A percentile compares a stretch with the other conserved stretches of the same genome.
phyloP scores from a whole-genome alignment of 352 stramenopile genomes.

The Globisporangium cystogenes region DNA sequence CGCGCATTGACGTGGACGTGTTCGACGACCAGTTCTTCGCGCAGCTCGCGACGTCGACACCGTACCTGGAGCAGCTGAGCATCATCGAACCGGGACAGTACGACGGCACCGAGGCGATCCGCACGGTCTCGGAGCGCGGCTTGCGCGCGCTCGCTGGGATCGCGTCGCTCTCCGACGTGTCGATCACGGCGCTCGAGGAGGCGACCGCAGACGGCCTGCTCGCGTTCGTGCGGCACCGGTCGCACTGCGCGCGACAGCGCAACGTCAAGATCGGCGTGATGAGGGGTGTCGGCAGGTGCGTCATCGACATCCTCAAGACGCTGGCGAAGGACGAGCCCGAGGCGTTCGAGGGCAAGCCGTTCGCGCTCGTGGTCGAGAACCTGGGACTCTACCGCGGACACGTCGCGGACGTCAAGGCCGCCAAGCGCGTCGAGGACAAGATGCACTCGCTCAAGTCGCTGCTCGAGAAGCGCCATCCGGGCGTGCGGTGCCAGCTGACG shows the following conservation, averaged over 20 bases:
- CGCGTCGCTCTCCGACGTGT: slow-evolving; percentile 32
- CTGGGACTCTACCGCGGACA: slow-evolving; percentile 24
- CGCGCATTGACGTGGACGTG: slow-evolving; percentile 30
- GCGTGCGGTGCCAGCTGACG: slow-evolving; percentile 32
- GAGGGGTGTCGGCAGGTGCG: slow-evolving; percentile 22
- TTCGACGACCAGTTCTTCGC: slow-evolving; percentile 32
- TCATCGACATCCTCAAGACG: slow-evolving; percentile 23
- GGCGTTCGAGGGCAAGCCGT: slow-evolving; percentile 16
- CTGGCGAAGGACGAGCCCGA: slow-evolving; percentile 19
- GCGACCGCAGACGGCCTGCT: slow-evolving; percentile 17
- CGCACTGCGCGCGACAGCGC: slow-evolving; percentile 25
- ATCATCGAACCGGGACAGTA: slow-evolving; percentile 30
- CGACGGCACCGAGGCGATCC: slow-evolving; percentile 22
- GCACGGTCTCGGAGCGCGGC: slow-evolving; percentile 21
- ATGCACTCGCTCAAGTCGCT: slow-evolving; percentile 13
- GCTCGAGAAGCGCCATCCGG: slow-evolving; percentile 24
- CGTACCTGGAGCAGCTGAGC: slow-evolving; percentile 28
- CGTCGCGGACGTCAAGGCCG: slow-evolving; percentile 11
- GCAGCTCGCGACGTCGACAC: slow-evolving; percentile 16
- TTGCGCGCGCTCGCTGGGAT: slow-evolving; percentile 24
- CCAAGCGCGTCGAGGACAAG: slow-evolving; percentile 22
- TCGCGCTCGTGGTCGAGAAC: slow-evolving; percentile 36
- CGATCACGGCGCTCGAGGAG: slow-evolving; percentile 21
- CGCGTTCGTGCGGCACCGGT: slow-evolving; percentile 19
- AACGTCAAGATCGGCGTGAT: slow-evolving; percentile 40